A percentile compares a stretch with the other conserved stretches of the same genome.
phyloP scores from a whole-genome alignment of 2,329 filamentous ascomycete genomes.

The Amauroascus niger region DNA sequence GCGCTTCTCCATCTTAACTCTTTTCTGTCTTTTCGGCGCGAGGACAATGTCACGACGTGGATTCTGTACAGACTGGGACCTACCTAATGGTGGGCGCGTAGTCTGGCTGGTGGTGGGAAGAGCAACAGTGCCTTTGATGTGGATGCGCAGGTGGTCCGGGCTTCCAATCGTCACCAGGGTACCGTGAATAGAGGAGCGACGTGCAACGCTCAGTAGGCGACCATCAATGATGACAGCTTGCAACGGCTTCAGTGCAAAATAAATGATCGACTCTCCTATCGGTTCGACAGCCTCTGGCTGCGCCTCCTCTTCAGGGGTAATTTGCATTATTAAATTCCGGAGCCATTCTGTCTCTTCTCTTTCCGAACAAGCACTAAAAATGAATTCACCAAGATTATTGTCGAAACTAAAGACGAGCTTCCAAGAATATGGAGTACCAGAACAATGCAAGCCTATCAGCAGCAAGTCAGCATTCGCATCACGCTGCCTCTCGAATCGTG shows the following conservation, averaged over 20 bases:
- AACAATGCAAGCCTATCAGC: slow-evolving; percentile 66
- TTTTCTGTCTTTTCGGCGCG: slow-evolving; percentile 62
- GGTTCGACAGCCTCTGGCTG: slow-evolving; percentile 21
- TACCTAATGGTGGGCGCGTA: slow-evolving; percentile 9
- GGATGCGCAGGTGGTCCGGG: slow-evolving; percentile 13
- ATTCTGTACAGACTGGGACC: slow-evolving; percentile 52
- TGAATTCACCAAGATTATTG: slow-evolving; percentile 68
- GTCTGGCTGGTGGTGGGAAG: slow-evolving; percentile 10
- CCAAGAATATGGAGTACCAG: slow-evolving; percentile 80
- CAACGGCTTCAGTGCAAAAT: slow-evolving; percentile 16
- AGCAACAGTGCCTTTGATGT: slow-evolving; percentile 18
- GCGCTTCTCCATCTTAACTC: slow-evolving; percentile 63
- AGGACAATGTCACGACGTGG: slow-evolving; percentile 61
- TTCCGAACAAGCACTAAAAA: slow-evolving; percentile 75
- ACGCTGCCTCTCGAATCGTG: not conserved
- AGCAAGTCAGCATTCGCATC: slow-evolving; percentile 10
- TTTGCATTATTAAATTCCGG: slow-evolving; percentile 50
- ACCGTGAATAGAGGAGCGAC: slow-evolving; percentile 62
- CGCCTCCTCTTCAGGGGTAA: slow-evolving; percentile 36
- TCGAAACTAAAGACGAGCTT: slow-evolving; percentile 76
- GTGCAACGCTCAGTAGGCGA: slow-evolving; percentile 49
- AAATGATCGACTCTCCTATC: slow-evolving; percentile 15
- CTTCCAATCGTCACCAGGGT: slow-evolving; percentile 41
- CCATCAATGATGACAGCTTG: slow-evolving; percentile 66
- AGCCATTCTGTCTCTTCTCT: slow-evolving; percentile 77